Evolutionary conservation across 805 yeast species (phyloP).

Genomic region (Priceomyces melissophilus): DNA sequence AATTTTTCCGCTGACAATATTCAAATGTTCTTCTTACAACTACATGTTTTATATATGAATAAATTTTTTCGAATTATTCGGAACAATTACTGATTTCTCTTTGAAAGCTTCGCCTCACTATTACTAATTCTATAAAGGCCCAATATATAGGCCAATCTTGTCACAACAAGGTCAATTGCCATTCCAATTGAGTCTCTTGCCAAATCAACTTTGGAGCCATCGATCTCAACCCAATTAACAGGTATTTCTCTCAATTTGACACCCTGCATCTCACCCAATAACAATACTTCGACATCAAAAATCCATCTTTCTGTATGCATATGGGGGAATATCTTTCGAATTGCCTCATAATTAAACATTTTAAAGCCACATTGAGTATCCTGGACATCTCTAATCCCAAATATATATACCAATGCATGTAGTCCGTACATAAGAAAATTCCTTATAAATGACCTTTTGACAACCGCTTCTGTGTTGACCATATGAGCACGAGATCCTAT

Average conservation of each 20-base stretch:
- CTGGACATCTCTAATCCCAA: slow-evolving; percentile 81
- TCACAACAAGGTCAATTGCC: slow-evolving; percentile 92
- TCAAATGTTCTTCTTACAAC: background rate
- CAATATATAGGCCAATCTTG: slow-evolving; percentile 79
- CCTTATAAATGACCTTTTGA: slow-evolving; percentile 83
- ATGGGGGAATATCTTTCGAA: slow-evolving; percentile 67
- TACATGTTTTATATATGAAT: background rate
- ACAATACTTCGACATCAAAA: slow-evolving; percentile 89
- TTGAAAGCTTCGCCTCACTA: slow-evolving; percentile 2
- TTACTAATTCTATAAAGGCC: slow-evolving; percentile 64
- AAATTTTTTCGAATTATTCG: background rate
- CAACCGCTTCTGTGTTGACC: slow-evolving; percentile 95
- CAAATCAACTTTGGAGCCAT: slow-evolving; percentile 88
- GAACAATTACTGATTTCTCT: slow-evolving; percentile 4
- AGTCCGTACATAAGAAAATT: slow-evolving; percentile 91
- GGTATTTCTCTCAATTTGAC: slow-evolving; percentile 75
- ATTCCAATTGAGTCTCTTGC: slow-evolving; percentile 87
- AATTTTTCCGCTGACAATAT: too few species aligned
- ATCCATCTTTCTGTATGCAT: slow-evolving; percentile 99
- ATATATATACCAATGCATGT: slow-evolving; percentile 78
- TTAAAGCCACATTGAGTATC: slow-evolving; percentile 99
- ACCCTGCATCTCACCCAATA: slow-evolving; percentile 69
- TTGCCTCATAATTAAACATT: slow-evolving; percentile 73
- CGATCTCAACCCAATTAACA: slow-evolving; percentile 96
- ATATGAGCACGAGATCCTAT: slow-evolving; percentile 95